Percentiles rank a stretch among this genome's conserved stretches.
These are phyloP conservation scores for Mycogone perniciosa DNA, from an alignment of 2,329 filamentous ascomycete genomes.

Conservation along the genomic window DNA sequence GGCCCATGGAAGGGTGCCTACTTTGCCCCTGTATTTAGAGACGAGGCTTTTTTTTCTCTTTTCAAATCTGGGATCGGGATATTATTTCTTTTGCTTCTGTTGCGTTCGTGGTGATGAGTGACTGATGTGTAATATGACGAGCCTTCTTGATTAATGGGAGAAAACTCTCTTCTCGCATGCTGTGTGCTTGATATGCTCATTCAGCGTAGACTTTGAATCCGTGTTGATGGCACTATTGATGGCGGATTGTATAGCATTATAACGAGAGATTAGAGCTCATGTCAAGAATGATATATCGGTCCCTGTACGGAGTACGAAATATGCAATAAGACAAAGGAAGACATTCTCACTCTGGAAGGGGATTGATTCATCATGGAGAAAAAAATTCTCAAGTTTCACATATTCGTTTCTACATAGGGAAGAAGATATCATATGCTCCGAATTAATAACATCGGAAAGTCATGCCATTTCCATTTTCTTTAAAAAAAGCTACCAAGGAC, in stretches of 20 bases:
- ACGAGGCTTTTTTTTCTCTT: neutral
- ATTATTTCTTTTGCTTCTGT: neutral
- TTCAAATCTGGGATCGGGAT: neutral
- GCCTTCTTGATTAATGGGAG: too few species aligned
- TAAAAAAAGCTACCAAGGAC: slow-evolving; percentile 14
- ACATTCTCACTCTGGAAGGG: neutral
- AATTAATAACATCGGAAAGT: slow-evolving; percentile 11
- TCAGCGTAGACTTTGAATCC: too few species aligned
- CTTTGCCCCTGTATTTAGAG: slow-evolving; percentile 6
- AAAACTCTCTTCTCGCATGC: too few species aligned
- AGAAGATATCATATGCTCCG: slow-evolving; percentile 4
- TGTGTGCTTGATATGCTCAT: too few species aligned
- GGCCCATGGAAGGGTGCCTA: neutral
- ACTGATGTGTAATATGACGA: too few species aligned
- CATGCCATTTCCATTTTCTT: slow-evolving; percentile 25
- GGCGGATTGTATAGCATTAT: too few species aligned
- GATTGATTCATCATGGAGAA: neutral
- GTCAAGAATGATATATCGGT: too few species aligned
- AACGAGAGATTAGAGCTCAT: too few species aligned
- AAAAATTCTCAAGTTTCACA: slow-evolving; percentile 2
- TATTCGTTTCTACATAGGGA: slow-evolving; percentile 12
- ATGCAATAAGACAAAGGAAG: neutral
- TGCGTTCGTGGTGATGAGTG: neutral
- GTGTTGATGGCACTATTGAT: too few species aligned
- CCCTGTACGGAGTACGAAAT: too few species aligned